These are phyloP conservation scores for Saxispiralis lemnorum DNA, from an alignment of 495 filamentous ascomycete genomes.

Conservation along the genomic window DNA sequence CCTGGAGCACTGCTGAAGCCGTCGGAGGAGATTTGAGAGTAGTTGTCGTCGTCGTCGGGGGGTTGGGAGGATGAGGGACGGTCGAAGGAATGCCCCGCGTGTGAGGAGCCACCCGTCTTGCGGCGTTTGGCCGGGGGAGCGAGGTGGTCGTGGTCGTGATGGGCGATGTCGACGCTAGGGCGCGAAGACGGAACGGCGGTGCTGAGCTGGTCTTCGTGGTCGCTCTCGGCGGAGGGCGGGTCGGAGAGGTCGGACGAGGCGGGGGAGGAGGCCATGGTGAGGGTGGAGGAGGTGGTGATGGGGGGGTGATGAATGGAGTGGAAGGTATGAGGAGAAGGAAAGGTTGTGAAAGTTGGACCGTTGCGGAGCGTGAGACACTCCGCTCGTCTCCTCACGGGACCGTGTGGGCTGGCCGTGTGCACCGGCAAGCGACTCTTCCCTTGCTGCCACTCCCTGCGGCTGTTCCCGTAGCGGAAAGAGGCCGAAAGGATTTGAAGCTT, in stretches of 20 bases:
- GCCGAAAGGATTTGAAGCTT: not conserved
- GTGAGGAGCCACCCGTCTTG: conserved; percentile 10
- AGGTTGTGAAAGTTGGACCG: too few species aligned
- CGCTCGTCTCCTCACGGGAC: too few species aligned
- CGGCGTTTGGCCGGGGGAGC: conserved; percentile 25
- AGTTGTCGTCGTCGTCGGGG: conserved; percentile 15
- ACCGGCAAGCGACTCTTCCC: not conserved
- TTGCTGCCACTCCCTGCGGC: not conserved
- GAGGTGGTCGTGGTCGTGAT: conserved; percentile 12
- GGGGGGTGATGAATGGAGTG: not conserved
- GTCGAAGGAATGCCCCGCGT: not conserved
- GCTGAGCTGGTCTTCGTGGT: conserved; percentile 15
- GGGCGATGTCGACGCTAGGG: conserved; percentile 12
- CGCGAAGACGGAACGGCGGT: conserved; percentile 15
- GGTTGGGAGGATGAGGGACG: conserved; percentile 11
- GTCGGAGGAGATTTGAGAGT: conserved; percentile 59
- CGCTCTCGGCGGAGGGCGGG: conserved; percentile 18
- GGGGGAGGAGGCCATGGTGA: conserved; percentile 19
- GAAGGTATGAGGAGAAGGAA: not conserved
- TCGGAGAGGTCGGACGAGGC: conserved; percentile 20
- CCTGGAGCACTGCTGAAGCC: conserved; percentile 69
- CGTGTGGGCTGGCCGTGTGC: not conserved
- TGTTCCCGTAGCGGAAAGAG: not conserved
- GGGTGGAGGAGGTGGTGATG: not conserved
- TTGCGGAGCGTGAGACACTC: too few species aligned